These are phyloP conservation scores for Themeda triandra DNA, from an alignment of 176 grass and related monocot species.

Conservation along the genomic window DNA sequence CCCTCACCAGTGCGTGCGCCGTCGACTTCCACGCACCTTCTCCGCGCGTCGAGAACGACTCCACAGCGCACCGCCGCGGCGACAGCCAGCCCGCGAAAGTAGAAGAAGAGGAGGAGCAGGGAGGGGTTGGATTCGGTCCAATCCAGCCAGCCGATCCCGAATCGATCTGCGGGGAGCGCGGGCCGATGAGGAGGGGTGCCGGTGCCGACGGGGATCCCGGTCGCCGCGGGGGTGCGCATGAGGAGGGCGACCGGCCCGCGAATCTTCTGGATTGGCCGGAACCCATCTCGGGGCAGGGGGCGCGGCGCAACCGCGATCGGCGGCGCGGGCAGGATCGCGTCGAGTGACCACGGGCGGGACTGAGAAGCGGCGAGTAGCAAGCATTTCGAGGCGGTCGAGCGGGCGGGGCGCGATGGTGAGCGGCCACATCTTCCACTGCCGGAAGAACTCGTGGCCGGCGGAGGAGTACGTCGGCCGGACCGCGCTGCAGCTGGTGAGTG, in stretches of 20 bases:
- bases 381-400: slow-evolving; percentile 5
- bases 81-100: too few relatives aligned
- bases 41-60: slow-evolving; percentile 14
- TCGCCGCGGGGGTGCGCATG: slow-evolving; percentile 11
- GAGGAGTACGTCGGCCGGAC: slow-evolving; percentile 76
- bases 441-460: slow-evolving; percentile 91
- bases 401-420: slow-evolving; percentile 59
- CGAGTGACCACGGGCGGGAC: background rate
- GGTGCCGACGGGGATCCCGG: background rate
- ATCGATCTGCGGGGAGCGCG: slow-evolving; percentile 5
- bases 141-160: background rate
- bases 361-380: background rate
- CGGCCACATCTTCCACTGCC: slow-evolving; percentile 74
- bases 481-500: slow-evolving; percentile 86
- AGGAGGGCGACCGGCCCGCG: slow-evolving; percentile 4
- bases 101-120: background rate
- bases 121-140: slow-evolving; percentile 17
- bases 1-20: background rate
- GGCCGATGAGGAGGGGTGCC: background rate
- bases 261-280: slow-evolving; percentile 23
- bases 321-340: background rate
- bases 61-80: background rate
- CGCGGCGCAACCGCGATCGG: background rate
- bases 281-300: background rate
- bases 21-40: slow-evolving; percentile 36